Evolutionary conservation across 768 basidiomycete genomes (phyloP).

Genomic region (Sistotremastrum suecicum): DNA sequence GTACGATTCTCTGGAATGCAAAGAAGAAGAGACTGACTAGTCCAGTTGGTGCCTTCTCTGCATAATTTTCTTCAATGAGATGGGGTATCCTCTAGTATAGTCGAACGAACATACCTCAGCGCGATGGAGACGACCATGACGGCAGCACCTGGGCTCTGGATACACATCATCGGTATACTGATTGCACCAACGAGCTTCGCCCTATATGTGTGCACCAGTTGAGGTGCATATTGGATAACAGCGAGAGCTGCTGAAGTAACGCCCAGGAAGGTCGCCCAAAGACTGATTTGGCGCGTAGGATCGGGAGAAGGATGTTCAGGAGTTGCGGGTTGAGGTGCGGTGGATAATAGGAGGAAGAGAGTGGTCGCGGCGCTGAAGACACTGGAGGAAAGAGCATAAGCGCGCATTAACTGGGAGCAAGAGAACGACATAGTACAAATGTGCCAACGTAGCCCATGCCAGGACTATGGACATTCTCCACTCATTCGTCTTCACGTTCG

Average conservation of each 20-base stretch:
- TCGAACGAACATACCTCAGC: slow-evolving; percentile 30
- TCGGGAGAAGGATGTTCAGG: slow-evolving; percentile 19
- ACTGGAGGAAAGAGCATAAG: slow-evolving; percentile 19
- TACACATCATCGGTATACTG: slow-evolving; percentile 90
- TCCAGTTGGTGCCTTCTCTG: slow-evolving; percentile 76
- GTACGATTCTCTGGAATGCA: neutral
- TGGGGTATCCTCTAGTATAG: neutral
- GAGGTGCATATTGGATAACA: slow-evolving; percentile 78
- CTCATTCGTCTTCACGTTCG: slow-evolving; percentile 39
- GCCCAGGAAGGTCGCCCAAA: slow-evolving; percentile 83
- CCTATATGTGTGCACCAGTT: slow-evolving; percentile 66
- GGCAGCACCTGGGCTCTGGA: slow-evolving; percentile 82
- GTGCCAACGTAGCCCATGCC: slow-evolving; percentile 53
- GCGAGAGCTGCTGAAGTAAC: slow-evolving; percentile 67
- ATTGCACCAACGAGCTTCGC: slow-evolving; percentile 79
- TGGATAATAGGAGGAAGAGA: slow-evolving; percentile 40
- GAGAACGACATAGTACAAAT: slow-evolving; percentile 45
- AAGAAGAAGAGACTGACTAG: slow-evolving; percentile 32
- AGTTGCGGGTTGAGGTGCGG: slow-evolving; percentile 15
- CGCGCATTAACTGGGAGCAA: neutral
- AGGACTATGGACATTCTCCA: slow-evolving; percentile 73
- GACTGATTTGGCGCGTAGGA: slow-evolving; percentile 24
- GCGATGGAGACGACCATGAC: slow-evolving; percentile 80
- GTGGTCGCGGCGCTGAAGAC: slow-evolving; percentile 45
- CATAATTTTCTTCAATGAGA: neutral